A percentile compares a stretch with the other conserved stretches of the same genome.
Conservation (phyloP, 495 filamentous ascomycete species). For the Trichoderma parareesei region DNA sequence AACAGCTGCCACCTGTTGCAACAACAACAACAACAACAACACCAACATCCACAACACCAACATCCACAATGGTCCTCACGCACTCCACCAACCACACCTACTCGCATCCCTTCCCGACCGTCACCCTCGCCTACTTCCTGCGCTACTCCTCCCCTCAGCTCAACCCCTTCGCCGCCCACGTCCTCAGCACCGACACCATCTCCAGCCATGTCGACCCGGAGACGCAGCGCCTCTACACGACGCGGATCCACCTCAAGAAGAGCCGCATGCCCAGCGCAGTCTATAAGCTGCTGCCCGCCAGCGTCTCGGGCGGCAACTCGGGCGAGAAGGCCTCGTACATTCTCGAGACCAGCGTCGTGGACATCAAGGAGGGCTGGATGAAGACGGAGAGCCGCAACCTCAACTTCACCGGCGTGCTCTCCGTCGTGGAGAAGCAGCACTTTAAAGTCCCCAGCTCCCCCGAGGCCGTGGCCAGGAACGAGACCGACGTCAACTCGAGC, state of each 20-base stretch:
- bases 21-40: neutral
- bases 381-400: constrained; percentile 74
- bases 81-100: constrained; percentile 82
- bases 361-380: constrained; percentile 85
- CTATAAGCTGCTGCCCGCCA: constrained; percentile 69
- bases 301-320: constrained; percentile 57
- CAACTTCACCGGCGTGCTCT: constrained; percentile 86
- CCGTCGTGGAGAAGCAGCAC: constrained; percentile 80
- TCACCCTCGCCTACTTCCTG: constrained; percentile 97
- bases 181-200: constrained; percentile 94
- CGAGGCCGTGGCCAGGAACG: constrained; percentile 34
- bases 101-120: constrained; percentile 79
- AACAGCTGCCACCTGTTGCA: too few relatives aligned
- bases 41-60: neutral
- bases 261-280: constrained; percentile 80
- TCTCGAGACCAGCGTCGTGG: constrained; percentile 82
- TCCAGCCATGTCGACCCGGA: constrained; percentile 69
- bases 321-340: constrained; percentile 77
- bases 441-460: constrained; percentile 47
- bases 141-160: constrained; percentile 68
- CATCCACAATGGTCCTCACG: constrained; percentile 39
- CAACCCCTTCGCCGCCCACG: constrained; percentile 92
- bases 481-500: constrained; percentile 71
- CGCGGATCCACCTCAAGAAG: constrained; percentile 86
- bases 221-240: constrained; percentile 77